Percentiles rank a stretch among this genome's conserved stretches.
These are phyloP conservation scores for Russula virescens DNA, from an alignment of 768 basidiomycete species.

Conservation along the genomic window DNA sequence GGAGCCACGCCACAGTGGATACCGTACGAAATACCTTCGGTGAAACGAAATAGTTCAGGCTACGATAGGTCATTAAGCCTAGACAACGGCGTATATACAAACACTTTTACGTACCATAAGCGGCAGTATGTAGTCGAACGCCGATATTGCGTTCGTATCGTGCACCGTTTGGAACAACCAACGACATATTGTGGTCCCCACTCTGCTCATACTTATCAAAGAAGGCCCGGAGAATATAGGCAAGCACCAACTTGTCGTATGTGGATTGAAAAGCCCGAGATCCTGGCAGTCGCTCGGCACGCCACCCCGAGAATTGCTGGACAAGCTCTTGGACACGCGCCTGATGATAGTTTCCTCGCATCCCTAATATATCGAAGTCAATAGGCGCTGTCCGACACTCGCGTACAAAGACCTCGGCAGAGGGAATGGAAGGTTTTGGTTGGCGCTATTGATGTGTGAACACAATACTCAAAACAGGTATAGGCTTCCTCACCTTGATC, in stretches of 20 bases:
- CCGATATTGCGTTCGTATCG: constrained; percentile 68
- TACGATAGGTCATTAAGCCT: constrained; percentile 28
- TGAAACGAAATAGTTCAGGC: constrained; percentile 73
- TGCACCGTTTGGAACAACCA: constrained; percentile 74
- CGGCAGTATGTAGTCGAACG: constrained; percentile 78
- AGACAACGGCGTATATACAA: constrained; percentile 2
- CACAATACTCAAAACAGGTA: background rate
- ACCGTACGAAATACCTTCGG: constrained; percentile 44
- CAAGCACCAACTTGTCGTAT: constrained; percentile 63
- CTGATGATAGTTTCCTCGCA: constrained; percentile 57
- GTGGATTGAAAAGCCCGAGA: constrained; percentile 76
- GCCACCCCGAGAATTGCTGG: constrained; percentile 60
- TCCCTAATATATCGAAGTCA: constrained; percentile 70
- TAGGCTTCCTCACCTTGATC: constrained; percentile 47
- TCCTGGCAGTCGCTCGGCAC: constrained; percentile 63
- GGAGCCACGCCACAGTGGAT: background rate
- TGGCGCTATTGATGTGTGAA: constrained; percentile 43
- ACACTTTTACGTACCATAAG: constrained; percentile 51
- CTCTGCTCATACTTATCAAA: constrained; percentile 34
- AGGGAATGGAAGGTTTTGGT: constrained; percentile 56
- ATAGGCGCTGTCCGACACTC: constrained; percentile 54
- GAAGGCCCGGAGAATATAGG: background rate
- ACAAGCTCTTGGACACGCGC: constrained; percentile 56
- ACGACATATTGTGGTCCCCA: constrained; percentile 62
- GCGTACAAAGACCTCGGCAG: constrained; percentile 55